Evolutionary conservation across 2,329 filamentous ascomycete genomes (phyloP), one percentile per base, ranked within the genome.

Genomic region (Exophiala aquamarina): DNA sequence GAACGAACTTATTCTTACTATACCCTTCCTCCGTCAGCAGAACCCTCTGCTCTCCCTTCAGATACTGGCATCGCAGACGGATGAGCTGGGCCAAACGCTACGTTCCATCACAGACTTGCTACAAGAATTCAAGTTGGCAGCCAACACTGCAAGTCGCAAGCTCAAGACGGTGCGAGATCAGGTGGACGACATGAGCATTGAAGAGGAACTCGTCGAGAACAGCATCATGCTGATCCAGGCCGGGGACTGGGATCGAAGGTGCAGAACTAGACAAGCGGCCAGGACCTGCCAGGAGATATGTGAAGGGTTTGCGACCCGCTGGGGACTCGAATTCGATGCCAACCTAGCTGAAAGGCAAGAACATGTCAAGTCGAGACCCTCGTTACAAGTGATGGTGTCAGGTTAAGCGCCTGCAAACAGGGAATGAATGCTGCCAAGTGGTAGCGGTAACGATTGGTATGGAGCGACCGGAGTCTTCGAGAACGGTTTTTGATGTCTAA

Each of bases 61-160:
- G 48, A 77, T 81, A 17, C 76, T 92, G 41, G 84, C 89, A 63
- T 75, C 79, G 5, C 75, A 88, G 54, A 91, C 87, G 0, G 74
- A 80, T 19, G 86, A 90, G 52, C 72, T 92, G 20, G 81, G 92
- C 7, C 81, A 89, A 60, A 88, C 89, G 5, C 79, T 98, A 37
- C 89, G 89, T 59, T 86, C 89, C 57, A 76, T 98, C 3, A 89
- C 88, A 5, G 93, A 98, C 65, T 91, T 89, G 3, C 76, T 98
- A 26, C 92, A 97, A 68, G 95, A 97, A 85, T 90, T 87, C 23
- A 84, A 89, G 10, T 92, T 97, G 68, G 87, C 88, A 1, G 93
- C 89, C 0, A 86, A 83, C 3, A 86, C 86, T 8, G 93, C 92
- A 2, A 84, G 86, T 2, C 77, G 93, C 45, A 81, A 89, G 35